Base-by-base conservation (phyloP, 176 grass and related monocot species). In the Melocanna baccifera region DNA sequence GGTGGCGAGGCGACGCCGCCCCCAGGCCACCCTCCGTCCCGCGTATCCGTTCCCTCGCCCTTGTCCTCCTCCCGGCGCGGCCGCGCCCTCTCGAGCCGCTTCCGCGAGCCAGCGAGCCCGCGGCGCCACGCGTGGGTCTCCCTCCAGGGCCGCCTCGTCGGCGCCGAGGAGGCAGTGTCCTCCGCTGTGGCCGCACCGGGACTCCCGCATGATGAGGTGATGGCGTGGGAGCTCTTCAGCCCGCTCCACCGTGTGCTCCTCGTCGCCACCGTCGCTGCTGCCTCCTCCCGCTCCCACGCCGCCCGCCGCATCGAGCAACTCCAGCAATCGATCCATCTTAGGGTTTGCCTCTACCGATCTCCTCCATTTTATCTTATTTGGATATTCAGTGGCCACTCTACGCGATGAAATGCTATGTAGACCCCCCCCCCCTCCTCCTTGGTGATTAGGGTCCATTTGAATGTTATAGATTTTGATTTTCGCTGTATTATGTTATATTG, bases 171-270 rank as follows among this genome's bases (percentile, higher is more conserved):
- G 61, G 93, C 87, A 9, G 61, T 86, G 3, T 92, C 86, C 19
- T 81, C 91, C 0, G 43, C 37, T 4, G 37, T 56, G 14, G 91
- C 84, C 0, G 83, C 85, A 7, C 80, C 69, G 11, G 83, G 89
- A 8, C 85, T 98, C 18, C 20, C 29, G 1, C 1, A 12, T 0
- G 73, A 86, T 2, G 93, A 93, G 52, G 83, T 81, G 14, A 63
- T 87, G 10, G 85, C 91, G 18, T 99, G 96, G 96, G 89, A 99
- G 28, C 84, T 99, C 57, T 99, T 96, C 86, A 96, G 74, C 30
- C 96, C 93, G 14, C 69, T 99, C 59, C 96, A 99, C 58, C 86
- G 91, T 50, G 87, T 95, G 12, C 91, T 98, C 52, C 67, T 95
- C 32, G 91, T 95, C 14, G 93, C 93, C 32, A 85, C 85, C 62